Conservation (phyloP, 2,329 filamentous ascomycete genomes). For the Colletotrichum paranaense region DNA sequence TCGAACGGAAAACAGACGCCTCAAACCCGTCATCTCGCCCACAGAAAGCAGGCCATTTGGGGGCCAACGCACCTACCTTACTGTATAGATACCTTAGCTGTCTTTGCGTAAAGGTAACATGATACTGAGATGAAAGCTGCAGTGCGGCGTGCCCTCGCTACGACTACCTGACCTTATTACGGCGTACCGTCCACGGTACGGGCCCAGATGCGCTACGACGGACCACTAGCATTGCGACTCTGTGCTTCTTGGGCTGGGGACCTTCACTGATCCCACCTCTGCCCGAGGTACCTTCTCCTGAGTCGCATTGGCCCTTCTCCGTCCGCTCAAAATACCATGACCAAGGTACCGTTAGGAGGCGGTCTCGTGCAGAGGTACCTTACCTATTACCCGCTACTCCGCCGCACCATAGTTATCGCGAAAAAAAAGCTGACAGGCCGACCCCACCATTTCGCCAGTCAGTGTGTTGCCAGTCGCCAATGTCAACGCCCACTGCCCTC, state of each 20-base stretch:
- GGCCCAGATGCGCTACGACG: background rate
- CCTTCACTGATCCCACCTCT: background rate
- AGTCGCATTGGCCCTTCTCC: background rate
- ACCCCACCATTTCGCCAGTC: conserved; percentile 33
- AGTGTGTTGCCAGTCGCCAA: conserved; percentile 17
- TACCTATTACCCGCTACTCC: conserved; percentile 24
- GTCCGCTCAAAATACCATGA: background rate
- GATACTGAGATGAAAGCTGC: background rate
- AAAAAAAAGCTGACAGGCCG: conserved; percentile 37
- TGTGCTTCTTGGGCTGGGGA: background rate
- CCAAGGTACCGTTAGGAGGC: conserved; percentile 2
- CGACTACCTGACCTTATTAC: background rate
- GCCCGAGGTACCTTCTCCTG: background rate
- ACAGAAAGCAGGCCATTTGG: background rate
- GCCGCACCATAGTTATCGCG: conserved; percentile 36
- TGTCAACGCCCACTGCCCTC: conserved; percentile 24
- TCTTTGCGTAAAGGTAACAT: background rate
- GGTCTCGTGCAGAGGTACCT: conserved; percentile 8
- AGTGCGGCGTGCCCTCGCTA: conserved; percentile 1
- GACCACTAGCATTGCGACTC: conserved; percentile 10
- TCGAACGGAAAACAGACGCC: conserved; percentile 6
- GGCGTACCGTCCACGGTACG: background rate
- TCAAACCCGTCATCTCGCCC: background rate
- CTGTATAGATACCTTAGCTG: background rate
- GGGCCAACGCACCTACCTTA: background rate